Base-by-base conservation (phyloP, 768 basidiomycete species). In the Krasilnikovozyma curviuscula region DNA sequence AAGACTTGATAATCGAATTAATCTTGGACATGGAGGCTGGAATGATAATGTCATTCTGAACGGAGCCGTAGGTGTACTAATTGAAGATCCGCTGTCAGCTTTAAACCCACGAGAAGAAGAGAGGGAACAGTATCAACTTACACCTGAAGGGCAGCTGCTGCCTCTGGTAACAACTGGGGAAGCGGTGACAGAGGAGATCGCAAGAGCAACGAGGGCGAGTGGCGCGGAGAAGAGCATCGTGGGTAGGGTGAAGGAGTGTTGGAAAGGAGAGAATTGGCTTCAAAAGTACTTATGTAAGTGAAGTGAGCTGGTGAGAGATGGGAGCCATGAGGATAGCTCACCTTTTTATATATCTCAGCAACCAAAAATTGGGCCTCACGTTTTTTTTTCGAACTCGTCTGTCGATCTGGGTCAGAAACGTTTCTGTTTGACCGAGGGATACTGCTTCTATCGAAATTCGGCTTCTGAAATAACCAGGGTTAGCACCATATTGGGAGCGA, bases 31-130 rank as follows among this genome's bases (percentile, higher is more conserved):
- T 25, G 29, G 37, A 13, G 24, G 24, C 40, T 19, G 40, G 28
- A 34, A 48, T 34, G 14, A 41, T 42, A 1, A 1, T 24, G 32
- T 48, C 43, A 33, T 48, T 23, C 13, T 29, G 23, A 10, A 48
- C 47, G 10, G 39, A 32, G 19, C 47, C 47, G 16, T 23, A 25
- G 13, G 40, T 42, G 47, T 41, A 48, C n/a, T 41, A 39, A 3
- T 40, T 42, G 31, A 41, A 41, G 40, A 39, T 41, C 4, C 4
- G 3, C n/a, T 29, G 41, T 3, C 28, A 18, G 41, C 41, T 30
- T 3, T 31, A 16, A 16, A 19, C 13, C 6, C 31, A 31, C 5
- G 28, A 18, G 10, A 42, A 21, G 31, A 31, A 19, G 31, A 16
- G 7, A 3, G 31, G 19, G 23, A 48, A 14, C 32, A 48, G 19